These are phyloP conservation scores for Microcos paniculata DNA, from an alignment of 345 rosid genomes.

Conservation along the genomic window DNA sequence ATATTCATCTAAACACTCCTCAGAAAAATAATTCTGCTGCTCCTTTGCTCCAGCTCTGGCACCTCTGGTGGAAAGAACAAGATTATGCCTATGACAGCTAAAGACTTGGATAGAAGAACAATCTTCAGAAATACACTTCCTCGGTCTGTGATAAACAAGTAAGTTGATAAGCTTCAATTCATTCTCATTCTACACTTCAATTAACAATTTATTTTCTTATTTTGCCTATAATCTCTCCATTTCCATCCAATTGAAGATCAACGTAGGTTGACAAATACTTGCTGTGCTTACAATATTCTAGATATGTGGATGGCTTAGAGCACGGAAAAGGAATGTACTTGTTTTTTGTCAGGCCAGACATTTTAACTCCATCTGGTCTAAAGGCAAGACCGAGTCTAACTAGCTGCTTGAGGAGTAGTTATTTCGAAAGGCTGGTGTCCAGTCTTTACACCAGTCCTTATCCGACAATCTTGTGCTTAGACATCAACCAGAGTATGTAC, in stretches of 20 bases:
- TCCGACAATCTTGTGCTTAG: neutral
- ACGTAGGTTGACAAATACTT: neutral
- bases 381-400: constrained; percentile 10
- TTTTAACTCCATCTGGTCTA: neutral
- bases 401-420: neutral
- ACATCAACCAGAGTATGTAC: neutral
- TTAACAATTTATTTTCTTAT: too few species aligned
- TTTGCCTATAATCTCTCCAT: too few species aligned
- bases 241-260: too few species aligned
- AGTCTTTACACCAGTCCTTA: neutral
- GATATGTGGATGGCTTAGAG: neutral
- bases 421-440: neutral
- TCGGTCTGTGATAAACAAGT: neutral
- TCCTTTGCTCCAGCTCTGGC: neutral
- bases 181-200: neutral
- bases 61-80: neutral
- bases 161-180: neutral
- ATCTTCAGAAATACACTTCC: neutral
- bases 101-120: neutral
- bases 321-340: neutral
- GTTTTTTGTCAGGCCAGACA: neutral
- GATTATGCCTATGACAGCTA: neutral
- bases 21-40: neutral
- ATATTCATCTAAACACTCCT: neutral
- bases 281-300: neutral